Evolutionary conservation across 441 rosid species (phyloP).

Genomic region (Flueggea neowawraea): DNA sequence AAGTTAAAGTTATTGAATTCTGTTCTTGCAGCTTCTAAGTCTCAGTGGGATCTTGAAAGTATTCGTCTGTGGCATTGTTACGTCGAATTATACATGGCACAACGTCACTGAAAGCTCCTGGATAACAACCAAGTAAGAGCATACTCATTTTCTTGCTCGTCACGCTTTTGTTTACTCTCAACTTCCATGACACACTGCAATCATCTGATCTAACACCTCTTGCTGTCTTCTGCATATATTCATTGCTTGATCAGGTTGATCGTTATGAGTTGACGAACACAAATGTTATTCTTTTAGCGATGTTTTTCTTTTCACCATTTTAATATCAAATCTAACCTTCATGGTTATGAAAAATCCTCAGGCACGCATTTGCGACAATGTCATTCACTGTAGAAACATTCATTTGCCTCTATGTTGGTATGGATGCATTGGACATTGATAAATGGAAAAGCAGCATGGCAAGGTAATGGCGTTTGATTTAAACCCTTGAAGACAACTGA

Average conservation of each 20-base stretch:
- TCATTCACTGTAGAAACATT: conserved; percentile 71
- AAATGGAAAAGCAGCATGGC: conserved; percentile 52
- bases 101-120: conserved; percentile 63
- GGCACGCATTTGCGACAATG: conserved; percentile 66
- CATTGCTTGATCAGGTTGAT: no score
- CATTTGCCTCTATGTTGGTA: conserved; percentile 60
- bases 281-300: no score
- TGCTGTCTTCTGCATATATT: no score
- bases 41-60: conserved; percentile 67
- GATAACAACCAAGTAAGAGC: conserved; percentile 54
- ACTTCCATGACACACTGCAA: not conserved
- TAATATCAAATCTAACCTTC: conserved; percentile 3
- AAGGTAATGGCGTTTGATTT: conserved; percentile 28
- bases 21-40: conserved; percentile 40
- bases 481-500: not conserved
- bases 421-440: conserved; percentile 60
- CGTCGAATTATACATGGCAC: conserved; percentile 77
- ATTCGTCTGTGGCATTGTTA: conserved; percentile 64
- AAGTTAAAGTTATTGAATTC: not conserved
- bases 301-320: no score
- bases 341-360: conserved; percentile 25
- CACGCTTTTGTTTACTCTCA: not conserved
- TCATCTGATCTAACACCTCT: no score
- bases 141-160: not conserved
- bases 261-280: no score